phyloP scores from a whole-genome alignment of 176 grass and related monocot genomes.

The Tillandsia fasciculata region DNA sequence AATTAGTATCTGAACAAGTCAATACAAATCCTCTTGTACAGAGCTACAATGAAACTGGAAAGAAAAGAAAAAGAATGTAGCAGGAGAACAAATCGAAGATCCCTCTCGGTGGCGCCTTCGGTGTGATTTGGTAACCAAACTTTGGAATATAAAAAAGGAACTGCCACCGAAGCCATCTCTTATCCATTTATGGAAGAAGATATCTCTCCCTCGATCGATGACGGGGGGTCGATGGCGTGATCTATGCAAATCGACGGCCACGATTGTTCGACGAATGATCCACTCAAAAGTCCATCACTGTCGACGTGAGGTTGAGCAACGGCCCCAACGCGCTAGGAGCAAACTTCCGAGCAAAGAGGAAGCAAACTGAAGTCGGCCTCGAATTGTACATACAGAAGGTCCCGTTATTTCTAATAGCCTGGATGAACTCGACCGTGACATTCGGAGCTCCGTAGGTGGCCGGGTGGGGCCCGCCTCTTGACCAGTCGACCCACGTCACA shows the following conservation, averaged over 20 bases:
- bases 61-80: too few species aligned
- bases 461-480: constrained; percentile 43
- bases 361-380: constrained; percentile 30
- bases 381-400: constrained; percentile 52
- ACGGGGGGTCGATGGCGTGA: too few species aligned
- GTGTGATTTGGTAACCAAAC: too few species aligned
- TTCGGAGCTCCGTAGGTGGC: constrained; percentile 35
- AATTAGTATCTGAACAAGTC: constrained; percentile 1
- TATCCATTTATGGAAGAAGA: too few species aligned
- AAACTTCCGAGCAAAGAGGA: constrained; percentile 90
- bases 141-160: too few species aligned
- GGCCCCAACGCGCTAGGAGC: constrained; percentile 37
- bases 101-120: too few species aligned
- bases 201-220: too few species aligned
- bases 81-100: too few species aligned
- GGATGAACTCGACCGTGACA: constrained; percentile 37
- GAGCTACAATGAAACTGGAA: too few species aligned
- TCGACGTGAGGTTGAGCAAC: constrained; percentile 51
- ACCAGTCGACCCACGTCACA: constrained; percentile 72
- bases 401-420: constrained; percentile 37
- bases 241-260: too few species aligned
- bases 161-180: too few species aligned
- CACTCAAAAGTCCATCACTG: constrained; percentile 44
- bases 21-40: too few species aligned
- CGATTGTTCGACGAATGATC: neutral